A percentile compares a stretch with the other conserved stretches of the same genome.
Conservation (phyloP, 306 rosid species). For the Dalbergia cochinchinensis region DNA sequence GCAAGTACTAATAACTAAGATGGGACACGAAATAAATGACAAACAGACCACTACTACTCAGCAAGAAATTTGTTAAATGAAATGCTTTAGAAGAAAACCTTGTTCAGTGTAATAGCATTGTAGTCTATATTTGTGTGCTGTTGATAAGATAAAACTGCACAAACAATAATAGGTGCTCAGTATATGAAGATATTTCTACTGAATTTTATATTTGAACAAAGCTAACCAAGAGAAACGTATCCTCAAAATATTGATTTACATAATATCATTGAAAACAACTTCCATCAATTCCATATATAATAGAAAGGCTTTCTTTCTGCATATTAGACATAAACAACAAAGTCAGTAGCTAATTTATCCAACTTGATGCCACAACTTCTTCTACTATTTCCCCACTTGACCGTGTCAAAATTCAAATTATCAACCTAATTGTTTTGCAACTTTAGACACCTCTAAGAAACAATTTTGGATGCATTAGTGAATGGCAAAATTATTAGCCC, state of each 20-base stretch:
- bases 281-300: slow-evolving; percentile 76
- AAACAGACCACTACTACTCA: background rate
- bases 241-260: slow-evolving; percentile 57
- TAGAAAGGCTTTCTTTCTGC: slow-evolving; percentile 71
- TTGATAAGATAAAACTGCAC: slow-evolving; percentile 77
- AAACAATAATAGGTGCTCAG: slow-evolving; percentile 28
- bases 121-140: slow-evolving; percentile 79
- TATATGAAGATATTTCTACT: slow-evolving; percentile 30
- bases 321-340: slow-evolving; percentile 29
- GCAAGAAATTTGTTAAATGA: slow-evolving; percentile 39
- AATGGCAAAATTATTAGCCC: too few relatives aligned
- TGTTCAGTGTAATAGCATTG: slow-evolving; percentile 89
- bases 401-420: too few relatives aligned
- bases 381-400: too few relatives aligned
- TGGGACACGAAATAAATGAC: slow-evolving; percentile 6
- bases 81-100: slow-evolving; percentile 58
- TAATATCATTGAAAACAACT: slow-evolving; percentile 65
- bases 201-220: slow-evolving; percentile 10
- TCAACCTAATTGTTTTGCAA: too few relatives aligned
- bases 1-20: slow-evolving; percentile 4
- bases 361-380: slow-evolving; percentile 2
- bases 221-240: slow-evolving; percentile 55
- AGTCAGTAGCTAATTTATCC: slow-evolving; percentile 35
- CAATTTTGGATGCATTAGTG: too few relatives aligned
- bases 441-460: too few relatives aligned